Evolutionary conservation across 1,139 yeast species (phyloP), one percentile per base, ranked within the genome.

Genomic region (Magnusiomyces clavatus): DNA sequence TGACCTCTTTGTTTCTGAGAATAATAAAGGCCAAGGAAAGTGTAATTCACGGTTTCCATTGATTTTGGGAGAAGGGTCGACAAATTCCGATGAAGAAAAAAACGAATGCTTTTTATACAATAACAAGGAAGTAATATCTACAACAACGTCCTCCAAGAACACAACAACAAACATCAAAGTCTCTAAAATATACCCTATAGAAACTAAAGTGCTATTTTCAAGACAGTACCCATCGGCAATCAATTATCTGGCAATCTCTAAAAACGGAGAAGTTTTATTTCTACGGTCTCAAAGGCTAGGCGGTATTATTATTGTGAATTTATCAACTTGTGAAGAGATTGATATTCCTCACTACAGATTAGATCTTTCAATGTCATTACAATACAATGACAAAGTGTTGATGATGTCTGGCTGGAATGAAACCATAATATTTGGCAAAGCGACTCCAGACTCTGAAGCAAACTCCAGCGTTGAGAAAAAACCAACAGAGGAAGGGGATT

Each of bases 341-440:
- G 69, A 65, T 44, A 55, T 65, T 34, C 67, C 66, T 2, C 69
- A 65, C 51, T 65, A 65, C 54, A 51, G 68, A 24, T 57, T 65
- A 31, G 69, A 65, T 42, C 56, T 65, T 3, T 47, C 56, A 29
- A 56, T 64, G 56, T 46, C 52, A 11, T 47, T 62, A 12, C 59
- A 60, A 41, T 57, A 51, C 14, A 46, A 57, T 10, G 66, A 61
- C 43, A 57, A 57, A 45, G 64, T 62, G 12, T 55, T 64, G 42
- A 51, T 59, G 11, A 51, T 64, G 31, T 56, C 58, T 20, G 64
- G 64, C 4, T 58, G 60, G 56, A 59, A 58, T 20, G 68, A 64
- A 44, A 61, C 68, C 1, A 54, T 62, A 14, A 57, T 62, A 2
- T 62, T 58, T 54, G 65, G 65, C 12, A 52, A 57, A 48, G 58